These are phyloP conservation scores for Fusarium sp. DNA, from an alignment of 2,329 filamentous ascomycete genomes.

Conservation along the genomic window DNA sequence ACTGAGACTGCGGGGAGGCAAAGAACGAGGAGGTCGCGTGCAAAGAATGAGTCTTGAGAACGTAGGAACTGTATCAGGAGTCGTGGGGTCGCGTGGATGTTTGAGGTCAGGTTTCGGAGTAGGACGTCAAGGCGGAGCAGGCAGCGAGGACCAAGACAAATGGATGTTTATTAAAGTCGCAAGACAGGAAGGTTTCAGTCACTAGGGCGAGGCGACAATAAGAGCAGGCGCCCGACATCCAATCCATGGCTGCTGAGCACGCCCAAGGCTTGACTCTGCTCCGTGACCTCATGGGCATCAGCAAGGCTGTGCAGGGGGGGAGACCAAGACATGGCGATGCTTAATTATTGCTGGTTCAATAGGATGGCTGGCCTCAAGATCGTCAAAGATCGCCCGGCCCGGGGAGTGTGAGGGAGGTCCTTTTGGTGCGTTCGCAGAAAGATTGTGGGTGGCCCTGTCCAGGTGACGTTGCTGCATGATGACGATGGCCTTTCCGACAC, in stretches of 20 bases:
- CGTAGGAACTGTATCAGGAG: conserved; percentile 35
- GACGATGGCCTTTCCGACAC: conserved; percentile 4
- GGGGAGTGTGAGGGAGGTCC: background rate
- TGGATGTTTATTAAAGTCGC: conserved; percentile 10
- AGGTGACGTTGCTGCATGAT: conserved; percentile 44
- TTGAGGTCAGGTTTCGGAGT: conserved; percentile 30
- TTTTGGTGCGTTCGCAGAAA: background rate
- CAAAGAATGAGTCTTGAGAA: conserved; percentile 26
- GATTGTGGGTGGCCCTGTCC: background rate
- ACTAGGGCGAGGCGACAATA: conserved; percentile 5
- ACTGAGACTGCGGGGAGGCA: background rate
- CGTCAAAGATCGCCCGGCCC: background rate
- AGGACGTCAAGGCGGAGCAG: conserved; percentile 11
- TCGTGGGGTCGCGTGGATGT: conserved; percentile 37
- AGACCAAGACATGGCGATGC: conserved; percentile 25
- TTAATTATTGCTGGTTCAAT: conserved; percentile 8
- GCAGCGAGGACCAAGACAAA: conserved; percentile 21
- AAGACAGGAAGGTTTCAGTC: conserved; percentile 17
- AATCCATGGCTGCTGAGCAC: background rate
- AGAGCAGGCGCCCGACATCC: conserved; percentile 16
- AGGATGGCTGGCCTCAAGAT: background rate
- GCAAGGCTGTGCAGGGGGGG: background rate
- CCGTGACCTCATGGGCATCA: conserved; percentile 31
- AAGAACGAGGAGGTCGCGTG: conserved; percentile 30
- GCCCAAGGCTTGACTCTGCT: conserved; percentile 8